Conservation (phyloP, 495 filamentous ascomycete species). For the Penicillium riverlandense region DNA sequence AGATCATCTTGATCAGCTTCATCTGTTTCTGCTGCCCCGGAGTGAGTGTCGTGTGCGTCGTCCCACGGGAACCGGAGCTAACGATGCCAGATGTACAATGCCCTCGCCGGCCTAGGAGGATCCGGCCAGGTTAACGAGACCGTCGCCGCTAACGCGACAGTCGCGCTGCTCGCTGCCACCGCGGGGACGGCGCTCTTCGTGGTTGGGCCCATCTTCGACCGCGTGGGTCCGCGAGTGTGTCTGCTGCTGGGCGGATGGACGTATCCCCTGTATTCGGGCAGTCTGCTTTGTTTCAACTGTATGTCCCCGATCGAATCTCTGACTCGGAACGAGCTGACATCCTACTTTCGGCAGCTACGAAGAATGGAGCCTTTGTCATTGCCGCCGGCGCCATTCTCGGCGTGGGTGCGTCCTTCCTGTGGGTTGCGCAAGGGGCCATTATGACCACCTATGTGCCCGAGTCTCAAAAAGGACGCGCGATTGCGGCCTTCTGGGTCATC, state of each 20-base stretch:
- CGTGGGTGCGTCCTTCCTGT: conserved; percentile 43
- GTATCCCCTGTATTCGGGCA: conserved; percentile 35
- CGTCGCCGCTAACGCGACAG: conserved; percentile 35
- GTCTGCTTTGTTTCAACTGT: conserved; percentile 34
- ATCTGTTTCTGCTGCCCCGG: conserved; percentile 84
- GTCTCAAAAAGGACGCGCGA: conserved; percentile 41
- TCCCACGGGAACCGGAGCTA: not conserved
- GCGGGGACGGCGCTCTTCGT: conserved; percentile 36
- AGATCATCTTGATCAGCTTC: conserved; percentile 40
- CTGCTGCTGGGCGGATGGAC: conserved; percentile 37
- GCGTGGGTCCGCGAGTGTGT: conserved; percentile 32
- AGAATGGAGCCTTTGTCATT: conserved; percentile 70
- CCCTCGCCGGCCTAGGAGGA: conserved; percentile 48
- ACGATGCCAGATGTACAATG: conserved; percentile 60
- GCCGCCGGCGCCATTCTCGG: conserved; percentile 51
- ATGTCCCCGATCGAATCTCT: not conserved
- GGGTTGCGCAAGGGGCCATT: conserved; percentile 50
- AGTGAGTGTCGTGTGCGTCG: conserved; percentile 9
- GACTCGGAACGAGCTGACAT: not conserved
- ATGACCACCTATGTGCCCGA: conserved; percentile 49
- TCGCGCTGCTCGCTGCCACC: conserved; percentile 31
- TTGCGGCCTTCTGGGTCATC: conserved; percentile 48
- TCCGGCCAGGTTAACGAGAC: conserved; percentile 41
- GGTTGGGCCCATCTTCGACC: conserved; percentile 35
- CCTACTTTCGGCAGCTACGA: conserved; percentile 40